Evolutionary conservation across 208 protist species (phyloP).

Genomic region (Trypanosoma lewisi): DNA sequence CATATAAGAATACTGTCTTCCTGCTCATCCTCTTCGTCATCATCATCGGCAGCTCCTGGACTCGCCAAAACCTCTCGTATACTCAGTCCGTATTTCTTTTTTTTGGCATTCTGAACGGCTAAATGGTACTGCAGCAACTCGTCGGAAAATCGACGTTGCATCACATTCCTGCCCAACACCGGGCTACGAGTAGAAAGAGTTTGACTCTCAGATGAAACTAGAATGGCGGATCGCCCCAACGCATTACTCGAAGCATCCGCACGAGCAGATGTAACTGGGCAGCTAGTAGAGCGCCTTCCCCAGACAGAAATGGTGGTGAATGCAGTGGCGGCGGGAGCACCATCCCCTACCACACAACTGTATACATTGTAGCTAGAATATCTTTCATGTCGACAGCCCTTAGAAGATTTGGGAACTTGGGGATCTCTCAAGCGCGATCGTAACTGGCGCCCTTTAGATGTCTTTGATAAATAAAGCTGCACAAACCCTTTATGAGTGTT

Average conservation of each 20-base stretch:
- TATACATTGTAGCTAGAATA: background rate
- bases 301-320: background rate
- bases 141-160: background rate
- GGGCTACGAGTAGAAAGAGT: background rate
- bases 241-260: background rate
- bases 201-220: background rate
- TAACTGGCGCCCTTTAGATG: background rate
- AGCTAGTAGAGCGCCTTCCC: conserved; percentile 11
- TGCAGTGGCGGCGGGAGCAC: too few species aligned
- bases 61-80: conserved; percentile 25
- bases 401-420: background rate
- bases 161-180: background rate
- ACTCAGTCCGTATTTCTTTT: conserved; percentile 12
- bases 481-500: background rate
- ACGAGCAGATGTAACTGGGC: conserved; percentile 8
- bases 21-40: conserved; percentile 21
- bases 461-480: conserved; percentile 6
- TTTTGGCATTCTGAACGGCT: conserved; percentile 26
- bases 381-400: background rate
- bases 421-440: background rate
- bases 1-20: conserved; percentile 3
- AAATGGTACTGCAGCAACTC: conserved; percentile 22
- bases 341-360: background rate
- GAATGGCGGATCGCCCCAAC: background rate
- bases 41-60: conserved; percentile 2